phyloP scores from a whole-genome alignment of 2,329 filamentous ascomycete genomes.

The Beauveria medogensis region DNA sequence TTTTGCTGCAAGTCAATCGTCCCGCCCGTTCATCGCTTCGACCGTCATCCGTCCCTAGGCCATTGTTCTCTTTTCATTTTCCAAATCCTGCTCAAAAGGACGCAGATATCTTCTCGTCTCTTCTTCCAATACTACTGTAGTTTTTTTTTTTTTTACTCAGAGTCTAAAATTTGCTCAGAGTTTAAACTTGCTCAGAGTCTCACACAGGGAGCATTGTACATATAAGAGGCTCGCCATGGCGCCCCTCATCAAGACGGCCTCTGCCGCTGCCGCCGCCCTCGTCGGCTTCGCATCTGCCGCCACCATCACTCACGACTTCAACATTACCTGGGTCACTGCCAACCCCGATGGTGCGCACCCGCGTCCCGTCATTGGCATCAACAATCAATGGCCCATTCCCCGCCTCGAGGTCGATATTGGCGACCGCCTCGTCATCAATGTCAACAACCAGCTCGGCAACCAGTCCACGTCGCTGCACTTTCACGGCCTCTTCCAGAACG shows the following conservation, averaged over 20 bases:
- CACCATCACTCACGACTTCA: conserved; percentile 55
- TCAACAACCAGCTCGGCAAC: conserved; percentile 52
- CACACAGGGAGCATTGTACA: background rate
- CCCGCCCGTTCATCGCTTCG: background rate
- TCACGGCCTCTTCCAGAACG: conserved; percentile 64
- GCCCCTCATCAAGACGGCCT: background rate
- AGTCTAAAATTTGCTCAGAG: too few relatives aligned
- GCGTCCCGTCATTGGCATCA: conserved; percentile 67
- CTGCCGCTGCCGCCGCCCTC: conserved; percentile 9
- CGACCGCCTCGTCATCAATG: conserved; percentile 52
- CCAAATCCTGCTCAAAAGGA: conserved; percentile 6
- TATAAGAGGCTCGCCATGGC: conserved; percentile 4
- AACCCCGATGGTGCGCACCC: conserved; percentile 61
- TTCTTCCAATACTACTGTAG: background rate
- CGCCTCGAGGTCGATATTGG: conserved; percentile 54
- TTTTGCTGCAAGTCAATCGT: background rate
- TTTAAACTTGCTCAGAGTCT: background rate
- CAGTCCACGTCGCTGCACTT: conserved; percentile 58
- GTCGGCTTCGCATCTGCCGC: conserved; percentile 28
- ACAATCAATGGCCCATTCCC: conserved; percentile 67
- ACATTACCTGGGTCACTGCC: conserved; percentile 61
- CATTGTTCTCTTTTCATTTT: background rate
- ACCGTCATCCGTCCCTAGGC: background rate
- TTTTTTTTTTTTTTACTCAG: too few relatives aligned
- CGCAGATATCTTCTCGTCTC: conserved; percentile 2